phyloP scores from a whole-genome alignment of 805 yeast species.

The Pichia phayaonensis region DNA sequence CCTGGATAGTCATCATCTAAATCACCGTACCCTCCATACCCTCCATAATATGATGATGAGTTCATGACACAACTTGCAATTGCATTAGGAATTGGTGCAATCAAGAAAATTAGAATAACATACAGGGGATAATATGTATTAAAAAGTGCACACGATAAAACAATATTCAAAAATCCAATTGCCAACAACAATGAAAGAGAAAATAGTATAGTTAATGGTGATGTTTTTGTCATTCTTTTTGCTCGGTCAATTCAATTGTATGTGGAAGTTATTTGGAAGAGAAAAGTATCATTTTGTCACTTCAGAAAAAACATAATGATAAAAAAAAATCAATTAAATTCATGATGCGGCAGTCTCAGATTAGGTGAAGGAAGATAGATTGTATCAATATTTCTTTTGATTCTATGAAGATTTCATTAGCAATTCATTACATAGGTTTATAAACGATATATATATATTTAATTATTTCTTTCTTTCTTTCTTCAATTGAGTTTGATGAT shows the following conservation, averaged over 20 bases:
- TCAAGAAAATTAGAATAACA: conserved; percentile 35
- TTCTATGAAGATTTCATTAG: not conserved
- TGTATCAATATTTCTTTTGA: too few species aligned
- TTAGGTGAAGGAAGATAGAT: too few species aligned
- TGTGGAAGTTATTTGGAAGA: not conserved
- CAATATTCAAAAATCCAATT: conserved; percentile 80
- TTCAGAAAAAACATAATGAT: too few species aligned
- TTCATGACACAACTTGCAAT: conserved; percentile 18
- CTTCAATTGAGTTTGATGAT: not conserved
- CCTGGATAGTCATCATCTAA: conserved; percentile 15
- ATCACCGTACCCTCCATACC: conserved; percentile 18
- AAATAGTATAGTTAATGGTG: conserved; percentile 61
- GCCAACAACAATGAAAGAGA: conserved; percentile 71
- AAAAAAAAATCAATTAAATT: not conserved
- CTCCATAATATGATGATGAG: conserved; percentile 6
- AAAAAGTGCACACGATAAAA: conserved; percentile 78
- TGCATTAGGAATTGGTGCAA: conserved; percentile 32
- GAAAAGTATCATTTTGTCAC: not conserved
- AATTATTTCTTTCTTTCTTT: not conserved
- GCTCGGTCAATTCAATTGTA: not conserved
- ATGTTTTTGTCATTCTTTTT: conserved; percentile 4
- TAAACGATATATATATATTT: not conserved
- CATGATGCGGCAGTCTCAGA: not conserved
- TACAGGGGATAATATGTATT: conserved; percentile 87
- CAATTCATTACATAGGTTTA: not conserved